Conservation (phyloP, 768 basidiomycete species). For the Pluteus cervinus region DNA sequence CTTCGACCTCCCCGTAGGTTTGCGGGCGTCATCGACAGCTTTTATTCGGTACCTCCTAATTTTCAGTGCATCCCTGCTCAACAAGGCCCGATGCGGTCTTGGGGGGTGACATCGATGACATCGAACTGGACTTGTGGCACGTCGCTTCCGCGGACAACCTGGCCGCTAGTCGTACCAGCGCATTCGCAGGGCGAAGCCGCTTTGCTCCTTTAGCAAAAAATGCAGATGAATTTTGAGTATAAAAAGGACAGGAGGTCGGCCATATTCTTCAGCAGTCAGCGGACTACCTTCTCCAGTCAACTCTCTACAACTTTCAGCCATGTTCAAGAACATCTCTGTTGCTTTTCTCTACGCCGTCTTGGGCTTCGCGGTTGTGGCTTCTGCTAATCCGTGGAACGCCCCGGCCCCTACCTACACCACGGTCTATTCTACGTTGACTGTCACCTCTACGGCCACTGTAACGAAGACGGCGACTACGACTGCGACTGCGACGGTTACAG, state of each 20-base stretch:
- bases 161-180: no score
- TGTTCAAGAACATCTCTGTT: slow-evolving; percentile 19
- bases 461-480: slow-evolving; percentile 10
- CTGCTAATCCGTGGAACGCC: slow-evolving; percentile 17
- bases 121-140: no score
- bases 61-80: no score
- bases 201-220: no score
- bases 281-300: slow-evolving; percentile 5
- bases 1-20: no score
- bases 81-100: no score
- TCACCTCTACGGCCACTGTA: slow-evolving; percentile 10
- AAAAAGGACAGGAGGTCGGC: slow-evolving; percentile 4
- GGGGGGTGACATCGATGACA: no score
- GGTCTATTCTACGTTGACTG: slow-evolving; percentile 10
- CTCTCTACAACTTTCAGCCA: slow-evolving; percentile 9
- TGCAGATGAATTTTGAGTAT: slow-evolving; percentile 3
- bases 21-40: no score
- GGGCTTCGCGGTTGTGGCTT: slow-evolving; percentile 19
- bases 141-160: no score
- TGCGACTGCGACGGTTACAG: slow-evolving; percentile 5
- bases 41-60: no score
- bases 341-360: slow-evolving; percentile 16
- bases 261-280: slow-evolving; percentile 15
- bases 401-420: slow-evolving; percentile 9
- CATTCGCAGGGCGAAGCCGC: no score